A percentile compares a stretch with the other conserved stretches of the same genome.
Conservation (phyloP, 2,329 filamentous ascomycete genomes). For the Metarhizium humberi region DNA sequence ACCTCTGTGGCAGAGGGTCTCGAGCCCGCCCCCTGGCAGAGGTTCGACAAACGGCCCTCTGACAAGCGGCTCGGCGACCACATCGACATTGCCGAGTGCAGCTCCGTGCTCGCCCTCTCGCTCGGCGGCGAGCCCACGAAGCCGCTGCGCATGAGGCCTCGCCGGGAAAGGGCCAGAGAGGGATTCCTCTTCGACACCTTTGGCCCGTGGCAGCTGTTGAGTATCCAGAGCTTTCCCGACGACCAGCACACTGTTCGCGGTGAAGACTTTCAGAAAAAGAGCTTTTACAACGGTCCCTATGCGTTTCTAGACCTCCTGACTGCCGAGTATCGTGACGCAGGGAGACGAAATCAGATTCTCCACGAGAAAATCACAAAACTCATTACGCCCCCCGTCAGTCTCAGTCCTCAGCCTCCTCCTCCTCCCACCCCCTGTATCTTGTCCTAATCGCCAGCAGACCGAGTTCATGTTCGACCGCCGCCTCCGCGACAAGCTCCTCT, state of each 20-base stretch:
- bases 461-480: constrained; percentile 50
- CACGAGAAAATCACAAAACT: constrained; percentile 48
- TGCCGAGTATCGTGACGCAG: constrained; percentile 51
- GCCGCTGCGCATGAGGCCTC: constrained; percentile 37
- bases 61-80: constrained; percentile 34
- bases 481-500: constrained; percentile 47
- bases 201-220: constrained; percentile 50
- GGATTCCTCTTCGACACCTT: constrained; percentile 50
- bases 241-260: constrained; percentile 45
- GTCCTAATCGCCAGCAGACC: constrained; percentile 16
- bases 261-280: constrained; percentile 41
- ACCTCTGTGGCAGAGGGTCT: constrained; percentile 48
- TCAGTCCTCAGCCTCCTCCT: too few relatives aligned
- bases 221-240: constrained; percentile 50
- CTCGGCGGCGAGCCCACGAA: constrained; percentile 41
- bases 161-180: constrained; percentile 36
- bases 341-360: constrained; percentile 47
- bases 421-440: too few relatives aligned
- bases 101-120: constrained; percentile 49
- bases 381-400: constrained; percentile 28
- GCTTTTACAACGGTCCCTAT: constrained; percentile 51
- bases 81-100: constrained; percentile 50
- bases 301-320: constrained; percentile 51
- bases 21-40: constrained; percentile 50
- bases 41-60: constrained; percentile 36